Conservation (phyloP, 768 basidiomycete species). For the Lactifluus volemus region DNA sequence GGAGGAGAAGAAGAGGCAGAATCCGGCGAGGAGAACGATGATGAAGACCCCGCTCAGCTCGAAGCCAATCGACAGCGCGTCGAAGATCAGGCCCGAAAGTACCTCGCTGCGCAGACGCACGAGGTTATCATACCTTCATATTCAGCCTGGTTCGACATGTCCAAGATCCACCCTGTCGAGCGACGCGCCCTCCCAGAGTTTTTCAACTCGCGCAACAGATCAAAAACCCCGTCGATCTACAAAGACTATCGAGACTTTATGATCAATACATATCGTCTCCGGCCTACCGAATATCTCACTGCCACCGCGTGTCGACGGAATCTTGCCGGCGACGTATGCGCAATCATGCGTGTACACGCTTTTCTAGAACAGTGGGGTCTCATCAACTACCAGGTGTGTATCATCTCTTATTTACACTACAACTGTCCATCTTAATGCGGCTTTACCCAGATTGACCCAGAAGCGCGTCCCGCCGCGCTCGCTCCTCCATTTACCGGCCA, state of each 20-base stretch:
- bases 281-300: constrained; percentile 92
- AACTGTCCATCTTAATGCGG: constrained; percentile 6
- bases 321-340: constrained; percentile 95
- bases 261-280: constrained; percentile 94
- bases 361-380: constrained; percentile 99
- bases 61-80: constrained; percentile 72
- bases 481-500: constrained; percentile 98
- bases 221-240: constrained; percentile 94
- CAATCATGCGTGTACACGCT: constrained; percentile 97
- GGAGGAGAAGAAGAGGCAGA: constrained; percentile 69
- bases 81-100: constrained; percentile 85
- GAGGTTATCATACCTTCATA: constrained; percentile 96
- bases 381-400: constrained; percentile 91
- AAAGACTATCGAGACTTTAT: constrained; percentile 99
- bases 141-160: constrained; percentile 96
- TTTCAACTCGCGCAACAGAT: constrained; percentile 91
- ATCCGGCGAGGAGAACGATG: constrained; percentile 74
- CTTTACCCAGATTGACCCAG: constrained; percentile 79
- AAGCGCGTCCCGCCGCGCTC: constrained; percentile 86
- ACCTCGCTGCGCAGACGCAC: constrained; percentile 95
- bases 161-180: constrained; percentile 88
- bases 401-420: neutral
- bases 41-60: constrained; percentile 76
- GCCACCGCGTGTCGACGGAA: constrained; percentile 96
- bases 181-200: constrained; percentile 91